These are phyloP conservation scores for Prunus davidiana DNA, from an alignment of 306 rosid genomes.

Conservation along the genomic window DNA sequence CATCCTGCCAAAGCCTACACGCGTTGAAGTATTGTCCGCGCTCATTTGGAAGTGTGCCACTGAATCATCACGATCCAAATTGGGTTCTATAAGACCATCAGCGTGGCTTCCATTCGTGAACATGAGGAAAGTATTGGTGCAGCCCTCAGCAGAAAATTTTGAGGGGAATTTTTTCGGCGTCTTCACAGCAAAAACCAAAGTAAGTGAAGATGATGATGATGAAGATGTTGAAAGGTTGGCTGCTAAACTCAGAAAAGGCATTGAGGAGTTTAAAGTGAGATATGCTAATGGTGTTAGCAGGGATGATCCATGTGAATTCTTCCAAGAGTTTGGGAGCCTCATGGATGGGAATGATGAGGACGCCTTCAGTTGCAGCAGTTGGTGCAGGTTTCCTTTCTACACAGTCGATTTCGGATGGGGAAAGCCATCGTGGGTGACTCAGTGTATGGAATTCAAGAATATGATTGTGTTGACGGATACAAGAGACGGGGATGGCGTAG, in stretches of 20 bases:
- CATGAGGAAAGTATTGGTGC: slow-evolving; percentile 23
- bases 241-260: neutral
- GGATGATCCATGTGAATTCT: neutral
- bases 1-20: slow-evolving; percentile 18
- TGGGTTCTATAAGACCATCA: slow-evolving; percentile 12
- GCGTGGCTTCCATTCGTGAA: slow-evolving; percentile 31
- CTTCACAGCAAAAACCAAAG: neutral
- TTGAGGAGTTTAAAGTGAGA: neutral
- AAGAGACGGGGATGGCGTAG: slow-evolving; percentile 24
- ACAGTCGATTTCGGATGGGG: slow-evolving; percentile 32
- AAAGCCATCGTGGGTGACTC: slow-evolving; percentile 26
- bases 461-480: slow-evolving; percentile 16
- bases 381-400: slow-evolving; percentile 27
- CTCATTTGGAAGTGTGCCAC: slow-evolving; percentile 46
- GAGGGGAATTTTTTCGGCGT: slow-evolving; percentile 40
- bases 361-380: slow-evolving; percentile 12
- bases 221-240: slow-evolving; percentile 6
- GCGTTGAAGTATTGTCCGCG: slow-evolving; percentile 33
- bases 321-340: neutral
- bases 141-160: slow-evolving; percentile 14
- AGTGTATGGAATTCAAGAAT: neutral
- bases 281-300: neutral
- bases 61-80: slow-evolving; percentile 20
- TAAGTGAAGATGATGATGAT: neutral
- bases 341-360: neutral